These are phyloP conservation scores for Wickerhamiella musiphila DNA, from an alignment of 805 yeast genomes.

Conservation along the genomic window DNA sequence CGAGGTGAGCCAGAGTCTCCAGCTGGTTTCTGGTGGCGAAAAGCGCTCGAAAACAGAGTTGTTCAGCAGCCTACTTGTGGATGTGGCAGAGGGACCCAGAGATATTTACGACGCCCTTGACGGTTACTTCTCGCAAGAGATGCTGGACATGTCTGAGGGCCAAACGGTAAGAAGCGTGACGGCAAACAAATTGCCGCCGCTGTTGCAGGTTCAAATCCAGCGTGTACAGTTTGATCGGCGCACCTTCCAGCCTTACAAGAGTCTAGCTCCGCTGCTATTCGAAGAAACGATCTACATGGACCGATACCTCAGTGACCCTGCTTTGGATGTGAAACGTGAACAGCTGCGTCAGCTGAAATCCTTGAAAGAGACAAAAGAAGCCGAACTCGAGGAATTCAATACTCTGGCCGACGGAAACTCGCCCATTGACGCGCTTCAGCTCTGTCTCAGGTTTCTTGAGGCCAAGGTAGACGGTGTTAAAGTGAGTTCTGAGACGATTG, in stretches of 20 bases:
- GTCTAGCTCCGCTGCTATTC: slow-evolving; percentile 67
- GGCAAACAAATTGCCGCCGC: slow-evolving; percentile 54
- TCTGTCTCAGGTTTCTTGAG: slow-evolving; percentile 17
- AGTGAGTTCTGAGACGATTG: slow-evolving; percentile 29
- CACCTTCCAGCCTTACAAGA: slow-evolving; percentile 58
- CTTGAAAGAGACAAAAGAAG: background rate
- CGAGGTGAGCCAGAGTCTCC: slow-evolving; percentile 58
- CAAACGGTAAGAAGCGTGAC: slow-evolving; percentile 57
- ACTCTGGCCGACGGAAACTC: slow-evolving; percentile 26
- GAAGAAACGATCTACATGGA: slow-evolving; percentile 69
- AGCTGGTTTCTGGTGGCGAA: slow-evolving; percentile 21
- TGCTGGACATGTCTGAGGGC: slow-evolving; percentile 49
- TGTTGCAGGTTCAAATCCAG: slow-evolving; percentile 83
- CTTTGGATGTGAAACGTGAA: slow-evolving; percentile 29
- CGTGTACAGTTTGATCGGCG: slow-evolving; percentile 79
- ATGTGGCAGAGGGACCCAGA: slow-evolving; percentile 75
- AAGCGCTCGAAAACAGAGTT: slow-evolving; percentile 47
- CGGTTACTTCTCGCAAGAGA: slow-evolving; percentile 57
- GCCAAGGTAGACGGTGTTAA: no score
- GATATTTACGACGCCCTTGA: slow-evolving; percentile 85
- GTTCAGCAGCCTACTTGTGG: slow-evolving; percentile 65
- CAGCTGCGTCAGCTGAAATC: background rate
- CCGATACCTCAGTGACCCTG: slow-evolving; percentile 53
- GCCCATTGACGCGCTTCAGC: slow-evolving; percentile 33
- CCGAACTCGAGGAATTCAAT: slow-evolving; percentile 10